Percentiles rank a stretch among this genome's conserved stretches.
phyloP scores from a whole-genome alignment of 345 rosid genomes.

The Eucalyptus microcorys region DNA sequence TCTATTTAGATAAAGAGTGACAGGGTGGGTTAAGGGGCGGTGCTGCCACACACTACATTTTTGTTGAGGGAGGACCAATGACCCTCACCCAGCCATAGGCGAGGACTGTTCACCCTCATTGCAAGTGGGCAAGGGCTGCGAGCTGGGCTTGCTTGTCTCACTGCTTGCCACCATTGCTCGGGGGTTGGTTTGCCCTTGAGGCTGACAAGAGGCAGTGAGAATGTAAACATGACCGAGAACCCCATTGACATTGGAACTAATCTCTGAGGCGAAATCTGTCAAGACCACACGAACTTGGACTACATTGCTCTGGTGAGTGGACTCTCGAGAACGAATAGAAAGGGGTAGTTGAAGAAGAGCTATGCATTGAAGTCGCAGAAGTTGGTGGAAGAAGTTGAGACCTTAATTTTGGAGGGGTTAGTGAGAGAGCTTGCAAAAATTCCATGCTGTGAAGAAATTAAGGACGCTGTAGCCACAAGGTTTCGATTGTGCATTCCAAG shows the following conservation, averaged over 20 bases:
- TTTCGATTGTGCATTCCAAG: background rate
- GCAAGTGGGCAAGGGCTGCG: background rate
- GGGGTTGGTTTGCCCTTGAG: background rate
- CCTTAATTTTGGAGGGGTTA: background rate
- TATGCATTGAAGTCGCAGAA: background rate
- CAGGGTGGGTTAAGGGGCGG: background rate
- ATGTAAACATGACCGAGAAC: background rate
- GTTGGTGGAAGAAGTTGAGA: background rate
- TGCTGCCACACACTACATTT: background rate
- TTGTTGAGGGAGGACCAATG: background rate
- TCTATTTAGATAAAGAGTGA: background rate
- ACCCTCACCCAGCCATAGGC: background rate
- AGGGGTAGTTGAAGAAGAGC: background rate
- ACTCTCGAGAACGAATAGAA: background rate
- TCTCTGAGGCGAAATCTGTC: background rate
- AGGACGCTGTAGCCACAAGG: background rate
- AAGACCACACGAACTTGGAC: background rate
- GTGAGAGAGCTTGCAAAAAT: background rate
- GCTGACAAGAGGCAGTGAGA: background rate
- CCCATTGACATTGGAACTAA: background rate
- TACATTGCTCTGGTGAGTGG: background rate
- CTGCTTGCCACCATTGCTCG: accelerated
- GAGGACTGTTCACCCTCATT: background rate
- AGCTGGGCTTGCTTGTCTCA: background rate
- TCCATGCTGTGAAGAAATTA: background rate